Base-by-base conservation (phyloP, 2,329 filamentous ascomycete genomes). In the Dothistroma septosporum region DNA sequence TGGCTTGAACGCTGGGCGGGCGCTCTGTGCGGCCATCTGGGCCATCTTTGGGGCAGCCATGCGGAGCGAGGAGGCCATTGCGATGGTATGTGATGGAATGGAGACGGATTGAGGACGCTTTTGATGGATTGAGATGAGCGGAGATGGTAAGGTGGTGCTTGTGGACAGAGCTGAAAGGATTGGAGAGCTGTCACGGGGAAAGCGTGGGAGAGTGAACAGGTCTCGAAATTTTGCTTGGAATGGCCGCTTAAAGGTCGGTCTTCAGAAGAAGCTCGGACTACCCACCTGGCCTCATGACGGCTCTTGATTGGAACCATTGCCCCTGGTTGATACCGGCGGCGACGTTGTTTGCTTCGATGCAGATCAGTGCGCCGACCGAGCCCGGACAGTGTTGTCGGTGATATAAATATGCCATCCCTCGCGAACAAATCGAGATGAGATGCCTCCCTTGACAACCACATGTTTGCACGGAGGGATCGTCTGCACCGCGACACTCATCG, bases 41-140 rank as follows among this genome's bases (percentile, higher is more conserved):
- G 88, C 87, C 83, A 91, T 84, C 79, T 89, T 86, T 76, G 87
- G 87, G 78, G 88, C 86, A 81, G 90, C 83, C 79, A 91, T 84
- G 82, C 89, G 88, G 78, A 73, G 70, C 55, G 85, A 82, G 79
- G 86, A 84, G 79, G 88, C 87, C 89, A 92, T 92, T 90, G 84
- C 85, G 84, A 86, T 80, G 82, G 82, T 78, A 56, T 80, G 72
- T 74, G 76, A 76, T 62, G 64, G 60, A 58, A 56, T 61, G 63
- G 64, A 58, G 64, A 64, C 61, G 62, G 61, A 55, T 55, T 50
- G 52, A 50, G 57, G 31, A 35, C 53, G 59, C 61, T 62, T 63
- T 49, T 61, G 65, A 67, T 65, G 60, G 64, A 53, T 53, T 61
- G 65, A 66, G 68, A 66, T 66, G 64, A 65, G 64, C 64, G 66